A percentile compares a stretch with the other conserved stretches of the same genome.
Evolutionary conservation across 441 rosid species (phyloP).

Genomic region (Adansonia gregorii): DNA sequence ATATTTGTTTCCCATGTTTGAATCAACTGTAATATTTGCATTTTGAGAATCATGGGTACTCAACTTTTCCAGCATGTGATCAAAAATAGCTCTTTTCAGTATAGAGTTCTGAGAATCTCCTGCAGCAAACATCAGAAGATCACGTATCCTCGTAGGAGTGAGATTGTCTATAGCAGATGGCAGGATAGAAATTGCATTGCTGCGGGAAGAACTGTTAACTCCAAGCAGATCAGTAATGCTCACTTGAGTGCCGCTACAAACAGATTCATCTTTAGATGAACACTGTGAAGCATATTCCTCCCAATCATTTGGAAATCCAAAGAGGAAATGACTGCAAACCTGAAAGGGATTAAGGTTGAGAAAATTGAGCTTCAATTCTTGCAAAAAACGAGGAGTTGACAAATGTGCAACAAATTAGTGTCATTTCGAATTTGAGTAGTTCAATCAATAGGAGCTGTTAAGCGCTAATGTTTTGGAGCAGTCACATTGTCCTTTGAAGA

Average conservation of each 20-base stretch:
- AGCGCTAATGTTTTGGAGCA: too few species aligned
- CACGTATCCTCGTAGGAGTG: constrained; percentile 45
- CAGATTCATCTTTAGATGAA: constrained; percentile 31
- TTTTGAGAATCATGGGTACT: constrained; percentile 25
- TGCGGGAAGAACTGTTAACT: constrained; percentile 12
- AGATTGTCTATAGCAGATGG: constrained; percentile 43
- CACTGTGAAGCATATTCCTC: constrained; percentile 39
- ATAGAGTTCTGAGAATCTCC: constrained; percentile 27
- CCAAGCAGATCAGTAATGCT: constrained; percentile 18
- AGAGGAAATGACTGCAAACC: constrained; percentile 54
- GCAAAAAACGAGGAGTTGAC: neutral
- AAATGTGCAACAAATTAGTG: neutral
- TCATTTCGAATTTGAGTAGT: too few species aligned
- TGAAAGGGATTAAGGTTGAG: constrained; percentile 26
- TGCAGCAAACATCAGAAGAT: constrained; percentile 36
- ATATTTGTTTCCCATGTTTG: constrained; percentile 18
- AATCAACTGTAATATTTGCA: constrained; percentile 6
- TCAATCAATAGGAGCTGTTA: too few species aligned
- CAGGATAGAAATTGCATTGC: constrained; percentile 6
- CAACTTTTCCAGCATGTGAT: constrained; percentile 36
- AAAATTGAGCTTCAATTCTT: neutral
- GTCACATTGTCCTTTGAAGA: too few species aligned
- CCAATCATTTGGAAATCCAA: constrained; percentile 73
- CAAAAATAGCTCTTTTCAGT: constrained; percentile 26
- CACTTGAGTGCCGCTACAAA: constrained; percentile 23